Evolutionary conservation across 257 asterid genomes (phyloP).

Genomic region (Gynochthodes officinalis): DNA sequence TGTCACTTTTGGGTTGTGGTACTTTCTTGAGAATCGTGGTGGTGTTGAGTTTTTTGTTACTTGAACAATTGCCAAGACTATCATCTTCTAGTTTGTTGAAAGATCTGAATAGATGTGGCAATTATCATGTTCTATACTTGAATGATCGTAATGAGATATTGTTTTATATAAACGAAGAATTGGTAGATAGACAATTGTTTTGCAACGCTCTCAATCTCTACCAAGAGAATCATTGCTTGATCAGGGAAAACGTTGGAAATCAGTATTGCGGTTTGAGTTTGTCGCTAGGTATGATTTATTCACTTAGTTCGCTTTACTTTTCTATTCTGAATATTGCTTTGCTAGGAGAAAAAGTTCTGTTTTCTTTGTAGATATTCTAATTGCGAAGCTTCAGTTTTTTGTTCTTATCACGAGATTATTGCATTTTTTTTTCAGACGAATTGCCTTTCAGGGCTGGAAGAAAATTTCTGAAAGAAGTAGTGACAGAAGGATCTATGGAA

Average conservation of each 20-base stretch:
- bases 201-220: slow-evolving; percentile 48
- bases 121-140: slow-evolving; percentile 37
- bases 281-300: slow-evolving; percentile 48
- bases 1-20: slow-evolving; percentile 28
- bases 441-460: slow-evolving; percentile 43
- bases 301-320: background rate
- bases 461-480: slow-evolving; percentile 39
- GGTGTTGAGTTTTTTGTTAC: slow-evolving; percentile 34
- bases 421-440: slow-evolving; percentile 39
- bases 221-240: slow-evolving; percentile 42
- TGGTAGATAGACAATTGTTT: slow-evolving; percentile 56
- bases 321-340: background rate
- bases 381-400: slow-evolving; percentile 6
- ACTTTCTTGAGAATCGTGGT: slow-evolving; percentile 35
- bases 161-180: slow-evolving; percentile 56
- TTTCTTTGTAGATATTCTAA: background rate
- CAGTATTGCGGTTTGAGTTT: slow-evolving; percentile 39
- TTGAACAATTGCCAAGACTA: slow-evolving; percentile 38
- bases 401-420: slow-evolving; percentile 4
- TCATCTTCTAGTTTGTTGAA: slow-evolving; percentile 45
- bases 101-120: slow-evolving; percentile 48
- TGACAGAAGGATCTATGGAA: slow-evolving; percentile 40
- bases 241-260: slow-evolving; percentile 26
- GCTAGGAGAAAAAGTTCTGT: background rate
- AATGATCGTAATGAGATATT: slow-evolving; percentile 38